Base-by-base conservation (phyloP, 495 filamentous ascomycete genomes). In the Aspergillus hancockii region DNA sequence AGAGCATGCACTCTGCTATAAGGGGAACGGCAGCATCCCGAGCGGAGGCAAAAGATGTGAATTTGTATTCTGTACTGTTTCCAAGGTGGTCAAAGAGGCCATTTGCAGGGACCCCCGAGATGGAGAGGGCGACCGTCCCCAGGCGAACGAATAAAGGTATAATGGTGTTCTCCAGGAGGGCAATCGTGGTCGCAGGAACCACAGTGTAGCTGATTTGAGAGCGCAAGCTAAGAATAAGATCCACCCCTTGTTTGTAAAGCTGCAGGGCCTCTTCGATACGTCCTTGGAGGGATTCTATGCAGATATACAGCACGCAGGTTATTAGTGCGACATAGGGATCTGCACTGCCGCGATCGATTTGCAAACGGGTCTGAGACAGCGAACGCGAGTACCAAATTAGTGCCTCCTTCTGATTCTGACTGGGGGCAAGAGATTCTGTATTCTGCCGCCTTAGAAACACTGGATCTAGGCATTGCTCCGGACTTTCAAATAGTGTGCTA, bases 241-340 rank as follows among this genome's bases (percentile, higher is more conserved):
- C 53, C 0, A 68, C 49, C 2, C 71, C 68, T 18, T 72, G 64
- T 12, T 49, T 18, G 49, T 67, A 69, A 1, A 74, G 59, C 46
- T 61, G 40, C 2, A 71, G 46, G 13, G 66, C 70, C 22, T 69
- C 64, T 34, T 66, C 59, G 43, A 67, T 41, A 22, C 79, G 79
- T 12, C 75, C 77, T 58, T 81, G 79, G 55, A 83, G 71, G 22
- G 79, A 70, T 63, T 84, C 82, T 45, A 85, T 77, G 55, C 77
- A 80, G 16, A 83, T 75, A 51, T 83, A 85, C 3, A 85, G 68
- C 9, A 82, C 63, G 50, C 81, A 84, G 13, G 76, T 82, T 28
- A 85, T 66, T 4, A 85, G 66, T 2, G 81, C 75, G 18, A 81
- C 59, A 36, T 67, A 65, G n/a, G 65, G 62, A 45, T 69, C 70